Percentiles rank a stretch among this genome's conserved stretches.
phyloP scores from a whole-genome alignment of 345 rosid genomes.

The Gynandropsis gynandra region DNA sequence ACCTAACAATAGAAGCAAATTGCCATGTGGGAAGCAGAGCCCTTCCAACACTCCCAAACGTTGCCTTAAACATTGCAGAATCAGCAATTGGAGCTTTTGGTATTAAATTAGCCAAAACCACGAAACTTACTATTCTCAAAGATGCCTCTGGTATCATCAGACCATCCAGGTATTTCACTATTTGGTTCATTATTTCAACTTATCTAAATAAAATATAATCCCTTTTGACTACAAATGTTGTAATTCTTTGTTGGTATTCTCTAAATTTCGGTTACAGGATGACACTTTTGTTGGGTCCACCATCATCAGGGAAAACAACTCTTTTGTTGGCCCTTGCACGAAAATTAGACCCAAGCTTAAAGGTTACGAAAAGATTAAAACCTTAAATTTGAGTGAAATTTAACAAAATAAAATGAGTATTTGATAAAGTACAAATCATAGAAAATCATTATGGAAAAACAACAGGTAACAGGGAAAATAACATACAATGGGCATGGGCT shows the following conservation, averaged over 20 bases:
- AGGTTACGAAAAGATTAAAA: conserved; percentile 32
- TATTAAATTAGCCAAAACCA: conserved; percentile 43
- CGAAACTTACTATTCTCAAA: conserved; percentile 70
- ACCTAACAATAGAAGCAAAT: conserved; percentile 62
- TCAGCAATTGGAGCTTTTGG: conserved; percentile 53
- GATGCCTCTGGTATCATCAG: conserved; percentile 67
- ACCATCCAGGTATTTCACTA: conserved; percentile 63
- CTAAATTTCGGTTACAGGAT: conserved; percentile 34
- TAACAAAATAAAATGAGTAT: not conserved
- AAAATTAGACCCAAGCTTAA: conserved; percentile 54
- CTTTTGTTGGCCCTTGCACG: conserved; percentile 76
- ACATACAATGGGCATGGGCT: conserved; percentile 66
- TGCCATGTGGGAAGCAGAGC: conserved; percentile 84
- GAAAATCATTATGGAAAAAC: not conserved
- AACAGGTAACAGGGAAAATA: conserved; percentile 62
- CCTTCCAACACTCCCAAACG: conserved; percentile 76
- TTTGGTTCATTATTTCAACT: too few relatives aligned
- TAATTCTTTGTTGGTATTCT: too few relatives aligned
- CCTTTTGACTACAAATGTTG: too few relatives aligned
- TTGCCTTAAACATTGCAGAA: conserved; percentile 55
- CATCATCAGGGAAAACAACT: conserved; percentile 88
- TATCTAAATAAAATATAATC: too few relatives aligned
- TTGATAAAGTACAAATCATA: not conserved
- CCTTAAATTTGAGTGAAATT: too few relatives aligned
- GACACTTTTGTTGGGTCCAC: conserved; percentile 76